Conservation (phyloP, 2,329 filamentous ascomycete species). For the Alternaria panax region DNA sequence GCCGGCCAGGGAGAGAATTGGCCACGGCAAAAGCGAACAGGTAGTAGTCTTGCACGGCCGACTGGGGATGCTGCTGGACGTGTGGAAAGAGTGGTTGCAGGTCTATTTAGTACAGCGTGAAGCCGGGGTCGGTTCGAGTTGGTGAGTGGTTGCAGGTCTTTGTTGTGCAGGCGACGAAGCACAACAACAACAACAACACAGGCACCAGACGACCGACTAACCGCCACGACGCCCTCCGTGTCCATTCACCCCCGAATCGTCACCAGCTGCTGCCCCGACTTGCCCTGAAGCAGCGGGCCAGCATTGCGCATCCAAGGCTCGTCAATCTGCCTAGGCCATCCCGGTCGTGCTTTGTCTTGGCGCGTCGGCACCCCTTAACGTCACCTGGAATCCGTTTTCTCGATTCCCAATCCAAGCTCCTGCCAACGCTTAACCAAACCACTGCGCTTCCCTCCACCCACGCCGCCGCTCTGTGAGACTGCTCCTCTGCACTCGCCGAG, state of each 20-base stretch:
- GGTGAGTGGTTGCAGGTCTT: slow-evolving; percentile 5
- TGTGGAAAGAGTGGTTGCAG: slow-evolving; percentile 10
- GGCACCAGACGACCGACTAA: not conserved
- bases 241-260: not conserved
- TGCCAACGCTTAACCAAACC: slow-evolving; percentile 16
- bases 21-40: slow-evolving; percentile 14
- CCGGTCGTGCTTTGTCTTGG: slow-evolving; percentile 21
- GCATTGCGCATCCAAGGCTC: slow-evolving; percentile 19
- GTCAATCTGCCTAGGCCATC: slow-evolving; percentile 15
- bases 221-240: not conserved
- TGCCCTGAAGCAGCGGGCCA: slow-evolving; percentile 12
- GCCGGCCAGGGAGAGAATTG: slow-evolving; percentile 19
- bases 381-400: slow-evolving; percentile 26
- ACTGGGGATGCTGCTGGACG: slow-evolving; percentile 1
- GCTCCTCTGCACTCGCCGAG: slow-evolving; percentile 13
- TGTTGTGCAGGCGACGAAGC: slow-evolving; percentile 12
- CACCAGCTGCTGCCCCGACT: not conserved
- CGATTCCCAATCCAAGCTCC: slow-evolving; percentile 22
- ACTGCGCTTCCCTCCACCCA: not conserved
- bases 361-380: slow-evolving; percentile 26
- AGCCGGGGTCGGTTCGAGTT: slow-evolving; percentile 6
- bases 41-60: slow-evolving; percentile 24
- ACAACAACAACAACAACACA: not conserved
- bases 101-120: slow-evolving; percentile 11
- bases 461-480: slow-evolving; percentile 1